phyloP scores from a whole-genome alignment of 768 basidiomycete genomes.

The Psilocybe tampanensis region DNA sequence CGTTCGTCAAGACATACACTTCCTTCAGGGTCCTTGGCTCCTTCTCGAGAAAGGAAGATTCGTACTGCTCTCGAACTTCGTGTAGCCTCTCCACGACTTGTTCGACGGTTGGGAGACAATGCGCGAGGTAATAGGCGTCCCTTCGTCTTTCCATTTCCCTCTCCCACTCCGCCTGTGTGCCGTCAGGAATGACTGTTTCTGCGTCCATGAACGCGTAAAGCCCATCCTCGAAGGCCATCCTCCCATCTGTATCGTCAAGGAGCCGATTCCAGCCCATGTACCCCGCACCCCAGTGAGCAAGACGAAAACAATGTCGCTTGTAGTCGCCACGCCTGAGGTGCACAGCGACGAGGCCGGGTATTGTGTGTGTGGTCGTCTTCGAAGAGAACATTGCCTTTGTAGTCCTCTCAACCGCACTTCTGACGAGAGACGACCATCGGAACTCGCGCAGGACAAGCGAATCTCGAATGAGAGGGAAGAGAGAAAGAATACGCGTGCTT shows the following conservation, averaged over 20 bases:
- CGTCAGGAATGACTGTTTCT: background rate
- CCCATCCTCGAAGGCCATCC: background rate
- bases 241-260: slow-evolving; percentile 22
- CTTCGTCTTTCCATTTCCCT: slow-evolving; percentile 9
- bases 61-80: slow-evolving; percentile 33
- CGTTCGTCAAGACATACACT: slow-evolving; percentile 58
- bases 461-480: slow-evolving; percentile 43
- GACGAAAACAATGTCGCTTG: slow-evolving; percentile 52
- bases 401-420: slow-evolving; percentile 51
- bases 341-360: slow-evolving; percentile 53
- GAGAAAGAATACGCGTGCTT: slow-evolving; percentile 35
- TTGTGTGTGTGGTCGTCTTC: too few species aligned
- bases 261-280: slow-evolving; percentile 57
- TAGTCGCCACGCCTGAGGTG: slow-evolving; percentile 64
- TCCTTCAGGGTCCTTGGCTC: too few species aligned
- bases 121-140: slow-evolving; percentile 37
- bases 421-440: slow-evolving; percentile 55
- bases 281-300: slow-evolving; percentile 42
- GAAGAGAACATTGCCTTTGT: slow-evolving; percentile 37
- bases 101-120: slow-evolving; percentile 44
- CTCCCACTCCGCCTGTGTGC: background rate
- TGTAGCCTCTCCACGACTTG: slow-evolving; percentile 44
- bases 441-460: slow-evolving; percentile 56
- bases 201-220: background rate
- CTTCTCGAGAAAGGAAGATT: too few species aligned